Base-by-base conservation (phyloP, 352 stramenopile genomes). In the Aphanomyces cochlioides region DNA sequence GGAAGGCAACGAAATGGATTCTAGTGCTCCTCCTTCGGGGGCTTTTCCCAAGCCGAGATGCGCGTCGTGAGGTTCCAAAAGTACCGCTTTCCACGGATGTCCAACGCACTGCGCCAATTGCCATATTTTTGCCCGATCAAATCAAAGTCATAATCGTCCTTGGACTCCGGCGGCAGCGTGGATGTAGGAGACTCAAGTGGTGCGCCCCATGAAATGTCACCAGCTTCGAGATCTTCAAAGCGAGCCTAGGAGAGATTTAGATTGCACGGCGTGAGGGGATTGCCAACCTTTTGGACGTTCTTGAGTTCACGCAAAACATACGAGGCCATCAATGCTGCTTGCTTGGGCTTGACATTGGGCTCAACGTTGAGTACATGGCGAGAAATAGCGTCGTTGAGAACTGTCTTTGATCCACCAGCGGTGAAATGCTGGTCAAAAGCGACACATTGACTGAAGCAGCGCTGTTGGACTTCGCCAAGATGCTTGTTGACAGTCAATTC, bases 401-500 rank as follows among this genome's bases (percentile, higher is more conserved):
- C 74, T 72, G 47, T 78, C 80, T 17, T 78, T 75, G 45, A 79
- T 78, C 61, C 84, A 34, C 28, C 19, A 10, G 64, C 78, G 69
- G 90, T 90, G 54, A 93, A 77, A 3, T 79, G 84, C 61, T 96
- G 86, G 81, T 99, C 96, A 73, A 98, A 98, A 37, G 96, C 89
- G 38, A 97, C 92, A 59, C 90, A 96, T 38, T 96, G 90, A 48
- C 95, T 89, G 73, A 98, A 98, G 70, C 92, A 97, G 50, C 94
- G 81, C 75, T 98, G 94, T 76, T 99, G 96, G 54, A 98, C 95
- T 75, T 98, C 85, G 8, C 91, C 89, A 38, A 99, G 75, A 74
- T 98, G 93, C 80, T 98, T 98, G 81, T 98, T 98, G 34, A 98
- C 92, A 2, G 93, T 97, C 36, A 98, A 76, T 78, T 98, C 95